These are phyloP conservation scores for Cyberlindnera maritima DNA, from an alignment of 805 yeast species.

Conservation along the genomic window DNA sequence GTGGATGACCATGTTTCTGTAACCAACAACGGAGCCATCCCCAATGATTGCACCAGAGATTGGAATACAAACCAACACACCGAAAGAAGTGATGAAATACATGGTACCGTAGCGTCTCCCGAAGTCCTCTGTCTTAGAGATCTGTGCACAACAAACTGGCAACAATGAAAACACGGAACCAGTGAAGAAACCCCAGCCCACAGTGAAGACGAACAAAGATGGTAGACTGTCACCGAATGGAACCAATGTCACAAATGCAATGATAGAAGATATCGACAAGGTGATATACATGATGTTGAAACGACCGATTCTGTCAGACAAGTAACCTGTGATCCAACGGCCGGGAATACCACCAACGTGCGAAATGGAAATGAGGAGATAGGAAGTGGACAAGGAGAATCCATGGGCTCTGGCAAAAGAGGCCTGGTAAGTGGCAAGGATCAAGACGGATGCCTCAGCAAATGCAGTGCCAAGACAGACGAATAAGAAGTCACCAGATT, in stretches of 20 bases:
- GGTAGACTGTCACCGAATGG: conserved; percentile 34
- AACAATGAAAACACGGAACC: conserved; percentile 53
- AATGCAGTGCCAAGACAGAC: conserved; percentile 43
- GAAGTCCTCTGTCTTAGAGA: conserved; percentile 49
- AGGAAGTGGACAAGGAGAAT: conserved; percentile 36
- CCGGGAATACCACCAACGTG: conserved; percentile 41
- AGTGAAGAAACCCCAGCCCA: conserved; percentile 50
- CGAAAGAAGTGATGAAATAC: conserved; percentile 56
- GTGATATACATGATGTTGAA: conserved; percentile 48
- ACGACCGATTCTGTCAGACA: conserved; percentile 47
- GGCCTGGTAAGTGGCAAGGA: conserved; percentile 46
- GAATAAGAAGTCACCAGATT: conserved; percentile 42
- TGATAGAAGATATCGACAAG: conserved; percentile 28
- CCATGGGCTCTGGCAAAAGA: conserved; percentile 51
- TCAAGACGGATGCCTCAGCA: conserved; percentile 44
- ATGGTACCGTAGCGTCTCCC: conserved; percentile 56
- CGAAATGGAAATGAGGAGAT: conserved; percentile 44
- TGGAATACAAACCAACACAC: conserved; percentile 48
- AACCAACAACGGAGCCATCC: conserved; percentile 31
- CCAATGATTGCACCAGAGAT: conserved; percentile 49
- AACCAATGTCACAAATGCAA: conserved; percentile 37
- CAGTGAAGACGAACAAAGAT: conserved; percentile 42
- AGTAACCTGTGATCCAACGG: conserved; percentile 41
- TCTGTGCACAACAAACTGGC: conserved; percentile 59
- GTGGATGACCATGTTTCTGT: conserved; percentile 37